These are phyloP conservation scores for Groenewaldozyma auringiensis DNA, from an alignment of 1,139 yeast genomes.

Conservation along the genomic window DNA sequence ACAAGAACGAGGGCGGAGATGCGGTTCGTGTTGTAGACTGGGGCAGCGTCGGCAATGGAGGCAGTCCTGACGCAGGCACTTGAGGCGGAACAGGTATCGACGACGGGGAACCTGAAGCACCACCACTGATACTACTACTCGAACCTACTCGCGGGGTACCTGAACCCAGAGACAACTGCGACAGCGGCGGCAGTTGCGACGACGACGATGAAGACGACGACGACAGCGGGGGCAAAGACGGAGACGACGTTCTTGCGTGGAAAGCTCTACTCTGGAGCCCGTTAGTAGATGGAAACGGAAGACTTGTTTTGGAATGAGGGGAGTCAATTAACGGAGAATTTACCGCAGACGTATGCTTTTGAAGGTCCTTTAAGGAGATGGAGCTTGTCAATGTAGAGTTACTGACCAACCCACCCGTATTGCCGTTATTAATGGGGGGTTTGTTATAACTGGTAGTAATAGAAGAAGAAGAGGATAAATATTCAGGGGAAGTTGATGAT, in stretches of 20 bases:
- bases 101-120: no score
- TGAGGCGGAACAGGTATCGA: no score
- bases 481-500: background rate
- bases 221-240: background rate
- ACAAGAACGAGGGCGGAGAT: background rate
- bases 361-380: no score
- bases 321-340: no score
- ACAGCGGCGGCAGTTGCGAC: background rate
- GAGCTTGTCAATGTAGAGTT: no score
- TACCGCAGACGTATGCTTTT: no score
- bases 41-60: conserved; percentile 1
- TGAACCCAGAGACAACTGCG: background rate
- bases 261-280: background rate
- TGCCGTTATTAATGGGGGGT: background rate
- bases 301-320: no score
- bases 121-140: background rate
- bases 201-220: background rate
- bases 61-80: background rate
- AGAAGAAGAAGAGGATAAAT: background rate
- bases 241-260: background rate
- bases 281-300: background rate
- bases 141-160: no score
- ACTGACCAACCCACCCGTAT: background rate
- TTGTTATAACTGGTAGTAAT: background rate
- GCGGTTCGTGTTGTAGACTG: background rate